phyloP scores from a whole-genome alignment of 2,329 filamentous ascomycete species.

The Bisporella sp. region DNA sequence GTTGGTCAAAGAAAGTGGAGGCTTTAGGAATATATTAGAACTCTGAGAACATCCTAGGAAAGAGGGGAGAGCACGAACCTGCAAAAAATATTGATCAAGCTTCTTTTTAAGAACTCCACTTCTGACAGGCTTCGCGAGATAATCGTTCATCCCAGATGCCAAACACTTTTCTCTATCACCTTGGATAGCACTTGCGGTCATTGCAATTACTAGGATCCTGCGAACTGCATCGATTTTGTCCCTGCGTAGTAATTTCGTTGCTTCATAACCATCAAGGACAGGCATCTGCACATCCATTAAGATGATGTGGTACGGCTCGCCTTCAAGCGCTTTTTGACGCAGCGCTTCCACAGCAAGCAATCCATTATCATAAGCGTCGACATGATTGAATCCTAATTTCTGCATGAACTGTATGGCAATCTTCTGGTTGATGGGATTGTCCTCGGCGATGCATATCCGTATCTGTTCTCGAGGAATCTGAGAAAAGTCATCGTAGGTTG shows the following conservation, averaged over 20 bases:
- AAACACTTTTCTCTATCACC: conserved; percentile 92
- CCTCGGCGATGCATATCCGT: conserved; percentile 87
- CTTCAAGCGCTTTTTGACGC: conserved; percentile 65
- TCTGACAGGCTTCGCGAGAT: conserved; percentile 90
- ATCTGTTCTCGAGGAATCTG: conserved; percentile 70
- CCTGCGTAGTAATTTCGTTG: conserved; percentile 73
- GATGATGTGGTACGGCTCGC: conserved; percentile 77
- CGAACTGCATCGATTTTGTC: conserved; percentile 71
- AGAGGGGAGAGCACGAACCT: conserved; percentile 13
- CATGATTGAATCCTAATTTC: conserved; percentile 72
- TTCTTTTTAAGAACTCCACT: conserved; percentile 81
- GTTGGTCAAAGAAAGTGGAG: background rate
- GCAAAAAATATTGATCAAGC: conserved; percentile 57
- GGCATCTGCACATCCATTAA: conserved; percentile 98
- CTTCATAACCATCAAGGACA: conserved; percentile 85
- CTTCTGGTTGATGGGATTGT: conserved; percentile 90
- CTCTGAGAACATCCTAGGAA: background rate
- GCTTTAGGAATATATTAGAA: background rate
- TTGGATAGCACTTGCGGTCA: conserved; percentile 93
- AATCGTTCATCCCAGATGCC: conserved; percentile 97
- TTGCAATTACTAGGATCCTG: conserved; percentile 86
- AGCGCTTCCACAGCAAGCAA: conserved; percentile 81
- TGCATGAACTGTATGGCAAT: conserved; percentile 89
- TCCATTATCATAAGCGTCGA: conserved; percentile 86
- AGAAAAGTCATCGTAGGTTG: conserved; percentile 58